A percentile compares a stretch with the other conserved stretches of the same genome.
Conservation (phyloP, 1,284 basidiomycete genomes). For the Rhodotorula sp. region DNA sequence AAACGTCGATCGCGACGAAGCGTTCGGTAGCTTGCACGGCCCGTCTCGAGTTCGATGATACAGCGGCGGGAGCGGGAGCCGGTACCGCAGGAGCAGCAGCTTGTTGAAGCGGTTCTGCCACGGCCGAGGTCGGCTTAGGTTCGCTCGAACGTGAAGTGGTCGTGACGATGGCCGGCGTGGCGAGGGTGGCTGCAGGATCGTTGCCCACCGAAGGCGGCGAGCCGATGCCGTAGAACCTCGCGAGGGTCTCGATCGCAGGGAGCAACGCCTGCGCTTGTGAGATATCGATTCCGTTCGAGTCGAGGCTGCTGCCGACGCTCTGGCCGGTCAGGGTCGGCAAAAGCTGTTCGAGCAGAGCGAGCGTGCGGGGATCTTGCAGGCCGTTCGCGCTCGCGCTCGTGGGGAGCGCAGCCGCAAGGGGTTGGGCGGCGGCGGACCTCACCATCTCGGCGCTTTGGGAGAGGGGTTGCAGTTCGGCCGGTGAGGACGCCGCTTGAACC, state of each 20-base stretch:
- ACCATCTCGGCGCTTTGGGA: not conserved
- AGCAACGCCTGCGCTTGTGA: constrained; percentile 16
- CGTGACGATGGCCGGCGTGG: not conserved
- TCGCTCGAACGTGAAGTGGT: not conserved
- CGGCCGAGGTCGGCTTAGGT: not conserved
- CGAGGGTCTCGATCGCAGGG: constrained; percentile 30
- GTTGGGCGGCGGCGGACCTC: not conserved
- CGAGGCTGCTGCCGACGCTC: not conserved
- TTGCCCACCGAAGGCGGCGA: not conserved
- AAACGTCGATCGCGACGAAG: constrained; percentile 26
- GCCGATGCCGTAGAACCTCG: constrained; percentile 26
- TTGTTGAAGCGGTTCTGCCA: not conserved
- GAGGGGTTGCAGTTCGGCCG: not conserved
- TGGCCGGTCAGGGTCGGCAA: constrained; percentile 14
- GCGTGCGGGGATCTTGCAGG: constrained; percentile 26
- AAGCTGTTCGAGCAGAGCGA: constrained; percentile 32
- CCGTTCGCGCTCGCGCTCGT: not conserved
- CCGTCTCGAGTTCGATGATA: not conserved
- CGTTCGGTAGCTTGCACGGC: constrained; percentile 17
- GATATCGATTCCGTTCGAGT: constrained; percentile 1
- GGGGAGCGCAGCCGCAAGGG: too few species aligned
- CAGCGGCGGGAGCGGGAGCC: not conserved
- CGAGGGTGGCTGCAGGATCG: not conserved
- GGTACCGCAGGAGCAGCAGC: not conserved
- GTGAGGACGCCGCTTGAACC: not conserved